Conservation (phyloP, 805 yeast genomes). For the Wickerhamomyces rabaulensis region DNA sequence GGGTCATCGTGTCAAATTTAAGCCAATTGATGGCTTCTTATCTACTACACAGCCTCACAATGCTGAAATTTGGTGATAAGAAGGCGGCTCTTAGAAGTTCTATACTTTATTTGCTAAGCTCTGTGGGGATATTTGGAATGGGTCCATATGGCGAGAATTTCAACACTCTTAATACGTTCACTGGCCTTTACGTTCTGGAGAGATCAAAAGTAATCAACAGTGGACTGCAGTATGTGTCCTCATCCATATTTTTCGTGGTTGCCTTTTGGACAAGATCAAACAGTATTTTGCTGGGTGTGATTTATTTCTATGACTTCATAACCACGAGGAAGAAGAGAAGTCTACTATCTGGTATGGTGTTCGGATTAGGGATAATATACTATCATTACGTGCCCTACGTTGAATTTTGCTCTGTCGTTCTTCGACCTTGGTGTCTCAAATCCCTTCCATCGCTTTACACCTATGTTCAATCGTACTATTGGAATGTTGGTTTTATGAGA, state of each 20-base stretch:
- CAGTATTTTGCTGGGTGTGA: constrained; percentile 64
- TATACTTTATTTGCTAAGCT: constrained; percentile 52
- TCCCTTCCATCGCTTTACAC: constrained; percentile 55
- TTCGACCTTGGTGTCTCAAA: constrained; percentile 68
- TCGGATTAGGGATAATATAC: constrained; percentile 41
- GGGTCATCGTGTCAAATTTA: constrained; percentile 45
- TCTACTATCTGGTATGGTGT: constrained; percentile 50
- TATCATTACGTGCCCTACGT: constrained; percentile 50
- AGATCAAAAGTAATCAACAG: constrained; percentile 1
- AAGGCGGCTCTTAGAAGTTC: constrained; percentile 33
- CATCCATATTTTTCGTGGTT: constrained; percentile 38
- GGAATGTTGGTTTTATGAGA: constrained; percentile 76
- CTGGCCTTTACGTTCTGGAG: constrained; percentile 46
- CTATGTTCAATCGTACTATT: constrained; percentile 73
- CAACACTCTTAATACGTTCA: constrained; percentile 55
- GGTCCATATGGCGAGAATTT: constrained; percentile 74
- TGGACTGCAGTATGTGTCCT: constrained; percentile 6
- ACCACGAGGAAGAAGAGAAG: constrained; percentile 23
- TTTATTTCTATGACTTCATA: constrained; percentile 51
- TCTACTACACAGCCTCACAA: constrained; percentile 46
- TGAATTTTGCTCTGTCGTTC: constrained; percentile 50
- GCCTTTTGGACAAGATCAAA: constrained; percentile 72
- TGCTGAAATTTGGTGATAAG: constrained; percentile 22
- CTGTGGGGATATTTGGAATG: constrained; percentile 76
- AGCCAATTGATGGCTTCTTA: constrained; percentile 47